Evolutionary conservation across 805 yeast species (phyloP), one percentile per base, ranked within the genome.

Genomic region (Myxozyma udenii): DNA sequence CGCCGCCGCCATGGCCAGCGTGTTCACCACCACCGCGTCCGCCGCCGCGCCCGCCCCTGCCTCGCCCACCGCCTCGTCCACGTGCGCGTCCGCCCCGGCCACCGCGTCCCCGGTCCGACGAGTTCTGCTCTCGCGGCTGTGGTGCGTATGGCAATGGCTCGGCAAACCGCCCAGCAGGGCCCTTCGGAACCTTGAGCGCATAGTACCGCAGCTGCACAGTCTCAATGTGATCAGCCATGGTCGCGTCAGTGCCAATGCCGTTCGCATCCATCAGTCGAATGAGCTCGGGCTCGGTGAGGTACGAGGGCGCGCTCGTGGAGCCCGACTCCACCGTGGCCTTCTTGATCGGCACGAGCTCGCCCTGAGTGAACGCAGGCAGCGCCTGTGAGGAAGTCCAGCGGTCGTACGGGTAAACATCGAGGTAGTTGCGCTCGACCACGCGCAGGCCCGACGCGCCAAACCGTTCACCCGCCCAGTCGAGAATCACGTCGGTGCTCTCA

Each of bases 201-300:
- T 90, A 95, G 18, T 81, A 80, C 47, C 98, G 70, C 9, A 68
- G 67, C 25, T 78, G 70, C 39, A 93, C 81, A 64, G 86, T 90
- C 51, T 85, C 89, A 35, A 93, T 93, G 68, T 93, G 99, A 39
- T 93, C 98, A 0, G 98, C 98, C 68, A 93, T 95, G 0, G 99
- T 93, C 0, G 99, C 99, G 72, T 93, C 99, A 0, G 99, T 93
- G 2, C 99, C 99, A 41, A 93, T 93, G 0, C 98, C 98, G 67
- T 93, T 93, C 9, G 82, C 86, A 71, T 95, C 98, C 99, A 93
- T 93, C 42, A 93, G 71, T 7, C 87, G 84, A 69, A 93, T 88
- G 21, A 93, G 74, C 64, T 91, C 98, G 0, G 96, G 77, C 67
- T 93, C 99, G 0, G 98, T 91, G 75, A 93, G 77, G 47, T 81